Percentiles rank a stretch among this genome's conserved stretches.
phyloP scores from a whole-genome alignment of 202 grass and related monocot species.

The Musa balbisiana region DNA sequence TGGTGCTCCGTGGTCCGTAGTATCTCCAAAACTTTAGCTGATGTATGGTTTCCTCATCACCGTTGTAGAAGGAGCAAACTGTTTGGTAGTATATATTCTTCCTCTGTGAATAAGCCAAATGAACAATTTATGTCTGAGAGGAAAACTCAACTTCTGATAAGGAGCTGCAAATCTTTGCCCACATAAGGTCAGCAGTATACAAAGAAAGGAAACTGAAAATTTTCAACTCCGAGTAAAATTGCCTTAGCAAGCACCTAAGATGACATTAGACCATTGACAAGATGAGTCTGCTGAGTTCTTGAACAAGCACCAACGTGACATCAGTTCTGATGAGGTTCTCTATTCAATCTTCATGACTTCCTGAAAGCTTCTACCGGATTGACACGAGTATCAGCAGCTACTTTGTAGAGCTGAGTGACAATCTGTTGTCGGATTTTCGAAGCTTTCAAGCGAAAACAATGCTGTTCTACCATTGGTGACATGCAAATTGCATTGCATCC shows the following conservation, averaged over 20 bases:
- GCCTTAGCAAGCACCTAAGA: neutral
- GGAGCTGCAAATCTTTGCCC: neutral
- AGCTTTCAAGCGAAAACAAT: no score
- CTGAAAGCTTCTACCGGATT: no score
- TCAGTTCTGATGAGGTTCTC: no score
- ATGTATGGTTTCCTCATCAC: neutral
- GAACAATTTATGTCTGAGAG: neutral
- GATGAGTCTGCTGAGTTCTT: neutral
- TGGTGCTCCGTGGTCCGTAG: neutral
- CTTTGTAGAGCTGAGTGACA: no score
- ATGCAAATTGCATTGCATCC: no score
- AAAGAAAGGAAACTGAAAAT: neutral
- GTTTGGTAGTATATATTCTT: neutral
- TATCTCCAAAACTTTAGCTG: no score
- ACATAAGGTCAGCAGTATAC: neutral
- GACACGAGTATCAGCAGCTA: no score
- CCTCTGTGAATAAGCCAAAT: neutral
- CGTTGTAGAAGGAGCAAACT: neutral
- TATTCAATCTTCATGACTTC: no score
- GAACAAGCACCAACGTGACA: neutral
- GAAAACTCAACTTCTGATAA: neutral
- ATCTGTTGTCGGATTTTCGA: no score
- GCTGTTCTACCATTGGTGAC: no score
- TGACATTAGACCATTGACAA: neutral
- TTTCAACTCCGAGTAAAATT: neutral